These are phyloP conservation scores for Kentomonas sorsogonicus DNA, from an alignment of 208 protist species.

Conservation along the genomic window DNA sequence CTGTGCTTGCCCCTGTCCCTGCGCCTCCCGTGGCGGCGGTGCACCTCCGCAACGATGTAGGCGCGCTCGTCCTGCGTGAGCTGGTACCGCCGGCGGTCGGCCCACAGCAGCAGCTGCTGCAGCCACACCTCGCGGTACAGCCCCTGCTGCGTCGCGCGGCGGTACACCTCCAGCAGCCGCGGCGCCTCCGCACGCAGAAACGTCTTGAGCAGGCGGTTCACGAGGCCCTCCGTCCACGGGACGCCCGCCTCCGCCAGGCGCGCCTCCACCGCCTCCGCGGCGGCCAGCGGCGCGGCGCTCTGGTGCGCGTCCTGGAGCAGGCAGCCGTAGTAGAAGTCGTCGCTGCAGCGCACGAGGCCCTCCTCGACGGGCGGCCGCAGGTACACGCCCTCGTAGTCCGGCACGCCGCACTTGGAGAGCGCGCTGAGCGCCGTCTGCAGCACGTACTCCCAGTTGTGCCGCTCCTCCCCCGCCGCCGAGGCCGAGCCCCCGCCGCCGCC, in stretches of 20 bases:
- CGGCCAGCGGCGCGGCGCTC: slow-evolving; percentile 42
- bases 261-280: slow-evolving; percentile 33
- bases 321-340: slow-evolving; percentile 63
- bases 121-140: slow-evolving; percentile 43
- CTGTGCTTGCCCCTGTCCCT: background rate
- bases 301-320: slow-evolving; percentile 77
- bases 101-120: slow-evolving; percentile 68
- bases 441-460: slow-evolving; percentile 53
- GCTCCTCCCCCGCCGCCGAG: slow-evolving; percentile 14
- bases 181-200: slow-evolving; percentile 58
- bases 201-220: slow-evolving; percentile 57
- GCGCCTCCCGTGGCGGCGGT: slow-evolving; percentile 13
- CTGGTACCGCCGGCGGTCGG: slow-evolving; percentile 77
- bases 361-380: slow-evolving; percentile 31
- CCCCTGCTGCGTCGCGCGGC: slow-evolving; percentile 36
- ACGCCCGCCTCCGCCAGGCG: slow-evolving; percentile 35
- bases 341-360: slow-evolving; percentile 41
- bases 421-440: slow-evolving; percentile 64
- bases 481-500: background rate
- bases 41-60: slow-evolving; percentile 60
- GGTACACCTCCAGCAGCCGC: slow-evolving; percentile 47
- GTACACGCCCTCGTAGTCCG: slow-evolving; percentile 50
- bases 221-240: slow-evolving; percentile 33
- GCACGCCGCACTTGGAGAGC: slow-evolving; percentile 67
- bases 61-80: slow-evolving; percentile 41